Evolutionary conservation across 129 eudicot species (phyloP).

Genomic region (Flaveria robusta): DNA sequence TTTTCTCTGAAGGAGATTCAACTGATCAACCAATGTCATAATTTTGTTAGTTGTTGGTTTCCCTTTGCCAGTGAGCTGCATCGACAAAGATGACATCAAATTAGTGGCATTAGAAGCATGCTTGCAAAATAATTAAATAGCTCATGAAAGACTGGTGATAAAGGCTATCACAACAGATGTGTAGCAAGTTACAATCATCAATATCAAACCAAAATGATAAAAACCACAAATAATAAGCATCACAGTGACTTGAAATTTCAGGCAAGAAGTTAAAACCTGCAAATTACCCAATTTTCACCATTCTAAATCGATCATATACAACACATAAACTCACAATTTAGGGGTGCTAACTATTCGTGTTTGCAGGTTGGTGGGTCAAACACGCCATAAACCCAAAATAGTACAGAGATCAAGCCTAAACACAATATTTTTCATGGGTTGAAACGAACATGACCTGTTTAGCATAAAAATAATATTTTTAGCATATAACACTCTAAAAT

Average conservation of each 20-base stretch:
- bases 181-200: conserved; percentile 1
- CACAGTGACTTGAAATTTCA: not conserved
- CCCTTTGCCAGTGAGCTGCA: conserved; percentile 62
- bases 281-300: no score
- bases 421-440: not conserved
- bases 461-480: not conserved
- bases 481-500: not conserved
- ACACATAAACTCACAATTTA: not conserved
- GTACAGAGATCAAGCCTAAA: not conserved
- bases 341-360: not conserved
- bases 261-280: not conserved
- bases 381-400: not conserved
- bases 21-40: conserved; percentile 39
- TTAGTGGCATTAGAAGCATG: not conserved
- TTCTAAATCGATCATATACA: not conserved
- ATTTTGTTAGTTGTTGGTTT: conserved; percentile 23
- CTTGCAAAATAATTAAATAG: not conserved
- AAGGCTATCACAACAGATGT: not conserved
- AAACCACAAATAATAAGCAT: not conserved
- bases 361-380: not conserved
- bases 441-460: not conserved
- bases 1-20: conserved; percentile 41
- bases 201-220: not conserved
- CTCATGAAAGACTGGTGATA: not conserved
- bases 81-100: not conserved